Conservation (phyloP, 768 basidiomycete species). For the Lentinula guzmanii region DNA sequence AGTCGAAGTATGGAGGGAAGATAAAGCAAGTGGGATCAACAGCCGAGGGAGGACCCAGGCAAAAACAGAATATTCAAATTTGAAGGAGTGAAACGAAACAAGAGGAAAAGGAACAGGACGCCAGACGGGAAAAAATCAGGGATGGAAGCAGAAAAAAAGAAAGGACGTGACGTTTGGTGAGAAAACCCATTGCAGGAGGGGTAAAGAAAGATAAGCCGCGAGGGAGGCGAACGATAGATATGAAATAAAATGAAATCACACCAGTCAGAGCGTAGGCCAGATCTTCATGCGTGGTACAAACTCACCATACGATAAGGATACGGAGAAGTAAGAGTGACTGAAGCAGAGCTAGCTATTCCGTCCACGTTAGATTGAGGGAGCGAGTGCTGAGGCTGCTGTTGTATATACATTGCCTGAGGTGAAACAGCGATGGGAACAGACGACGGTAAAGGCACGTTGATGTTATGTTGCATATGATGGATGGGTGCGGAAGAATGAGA, state of each 20-base stretch:
- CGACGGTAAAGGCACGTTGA: not conserved
- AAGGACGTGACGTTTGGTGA: not conserved
- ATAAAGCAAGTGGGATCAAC: no score
- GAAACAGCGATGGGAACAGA: constrained; percentile 14
- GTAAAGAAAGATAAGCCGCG: not conserved
- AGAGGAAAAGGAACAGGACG: no score
- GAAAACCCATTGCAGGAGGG: not conserved
- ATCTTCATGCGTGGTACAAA: not conserved
- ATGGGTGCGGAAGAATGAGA: constrained; percentile 12
- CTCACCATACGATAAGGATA: constrained; percentile 45
- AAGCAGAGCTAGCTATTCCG: constrained; percentile 26
- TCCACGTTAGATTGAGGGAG: constrained; percentile 15
- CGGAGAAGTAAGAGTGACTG: constrained; percentile 50
- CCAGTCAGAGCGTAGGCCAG: not conserved
- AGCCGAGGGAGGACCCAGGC: no score
- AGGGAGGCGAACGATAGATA: not conserved
- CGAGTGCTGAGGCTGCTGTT: constrained; percentile 11
- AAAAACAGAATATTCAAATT: no score
- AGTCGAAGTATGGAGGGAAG: no score
- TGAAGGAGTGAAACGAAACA: no score
- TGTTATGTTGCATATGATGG: not conserved
- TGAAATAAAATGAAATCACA: not conserved
- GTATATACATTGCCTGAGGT: constrained; percentile 13
- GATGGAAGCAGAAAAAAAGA: not conserved
- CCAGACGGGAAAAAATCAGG: not conserved